Evolutionary conservation across 306 rosid genomes (phyloP), one percentile per base, ranked within the genome.

Genomic region (Lathyrus aphaca): DNA sequence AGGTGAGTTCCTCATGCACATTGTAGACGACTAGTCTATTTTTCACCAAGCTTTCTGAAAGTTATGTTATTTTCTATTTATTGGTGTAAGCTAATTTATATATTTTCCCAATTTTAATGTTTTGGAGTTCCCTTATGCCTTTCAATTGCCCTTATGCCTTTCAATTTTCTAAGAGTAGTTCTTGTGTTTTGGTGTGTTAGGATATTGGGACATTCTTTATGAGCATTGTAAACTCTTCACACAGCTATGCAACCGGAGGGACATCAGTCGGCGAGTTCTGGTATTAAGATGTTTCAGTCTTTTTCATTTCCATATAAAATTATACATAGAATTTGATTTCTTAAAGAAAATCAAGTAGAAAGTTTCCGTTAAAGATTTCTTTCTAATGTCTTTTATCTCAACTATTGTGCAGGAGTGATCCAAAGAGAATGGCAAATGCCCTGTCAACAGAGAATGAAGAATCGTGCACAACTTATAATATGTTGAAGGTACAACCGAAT

Each of bases 171-270:
- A 48, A 68, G 14, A 46, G 29, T 53, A 39, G 23, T 75, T 70
- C 58, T 37, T 48, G 23, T 8, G 64, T 78, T 48, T 50, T 74
- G 68, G 53, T 53, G 53, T 53, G 19, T 60, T 80, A 95, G 99
- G 91, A 86, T 43, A 87, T 95, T 12, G 87, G 88, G 44, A 78
- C 77, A 30, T 95, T 81, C 86, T 95, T 95, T 74, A 87, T 95
- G 99, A 82, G 86, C 66, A 5, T 79, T 44, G 77, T 95, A 37
- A 91, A 95, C 85, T 89, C 99, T 60, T 89, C 97, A 72, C 97
- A 95, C 66, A 84, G 83, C 81, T 95, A 89, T 77, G 99, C 99
- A 79, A 95, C 99, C 5, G 99, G 99, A 84, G 99, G 99, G 82
- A 84, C 99, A 71, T 95, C 99, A 15, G 85, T 72, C 72, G 0